Conservation (phyloP, 2,329 filamentous ascomycete genomes). For the Orbilia blumenaviensis region DNA sequence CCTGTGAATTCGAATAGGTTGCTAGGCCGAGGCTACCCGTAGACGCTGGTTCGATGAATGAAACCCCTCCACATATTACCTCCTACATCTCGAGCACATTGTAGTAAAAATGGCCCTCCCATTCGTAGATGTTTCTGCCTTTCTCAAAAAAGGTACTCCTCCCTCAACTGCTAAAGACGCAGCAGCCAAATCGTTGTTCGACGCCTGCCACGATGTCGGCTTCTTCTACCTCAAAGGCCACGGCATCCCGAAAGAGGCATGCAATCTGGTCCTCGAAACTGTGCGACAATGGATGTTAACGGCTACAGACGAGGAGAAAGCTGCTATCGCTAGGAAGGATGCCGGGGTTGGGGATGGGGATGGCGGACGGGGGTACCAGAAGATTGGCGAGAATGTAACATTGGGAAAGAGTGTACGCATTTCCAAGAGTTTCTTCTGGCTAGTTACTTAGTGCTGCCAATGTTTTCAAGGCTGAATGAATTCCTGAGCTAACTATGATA, state of each 20-base stretch:
- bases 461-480: not conserved
- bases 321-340: slow-evolving; percentile 51
- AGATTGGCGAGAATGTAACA: slow-evolving; percentile 58
- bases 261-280: slow-evolving; percentile 36
- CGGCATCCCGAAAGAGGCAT: slow-evolving; percentile 22
- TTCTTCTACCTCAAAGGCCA: slow-evolving; percentile 58
- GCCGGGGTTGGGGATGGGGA: slow-evolving; percentile 53
- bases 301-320: slow-evolving; percentile 54
- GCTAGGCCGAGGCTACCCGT: no score
- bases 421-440: not conserved
- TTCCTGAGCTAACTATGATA: not conserved
- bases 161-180: slow-evolving; percentile 55
- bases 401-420: slow-evolving; percentile 55
- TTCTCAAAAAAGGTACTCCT: slow-evolving; percentile 16
- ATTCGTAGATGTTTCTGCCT: slow-evolving; percentile 48
- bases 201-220: slow-evolving; percentile 56
- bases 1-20: no score
- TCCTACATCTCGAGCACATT: not conserved
- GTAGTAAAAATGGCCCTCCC: slow-evolving; percentile 29
- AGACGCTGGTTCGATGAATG: no score
- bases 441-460: no score
- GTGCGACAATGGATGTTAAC: slow-evolving; percentile 55
- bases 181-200: slow-evolving; percentile 61
- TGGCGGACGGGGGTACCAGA: slow-evolving; percentile 57
- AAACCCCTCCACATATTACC: not conserved